Evolutionary conservation across 2,329 filamentous ascomycete genomes (phyloP), one percentile per base, ranked within the genome.

Genomic region (Tolypocladium cylindrosporum): DNA sequence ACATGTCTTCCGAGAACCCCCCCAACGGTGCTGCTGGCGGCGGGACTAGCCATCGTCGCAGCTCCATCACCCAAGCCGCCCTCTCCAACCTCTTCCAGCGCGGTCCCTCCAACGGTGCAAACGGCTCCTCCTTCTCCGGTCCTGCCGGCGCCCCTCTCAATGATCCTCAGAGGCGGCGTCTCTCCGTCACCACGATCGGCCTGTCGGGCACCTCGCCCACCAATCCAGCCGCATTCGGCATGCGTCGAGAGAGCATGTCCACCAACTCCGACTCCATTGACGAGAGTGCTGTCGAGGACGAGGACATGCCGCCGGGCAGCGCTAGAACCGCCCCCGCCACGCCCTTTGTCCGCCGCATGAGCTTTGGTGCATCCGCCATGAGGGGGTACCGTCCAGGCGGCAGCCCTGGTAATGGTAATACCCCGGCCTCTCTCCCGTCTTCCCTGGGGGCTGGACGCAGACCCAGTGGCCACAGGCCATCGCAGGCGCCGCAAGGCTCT

Each of bases 271-370:
- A 84, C 58, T 82, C 81, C 2, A 79, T 87, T 61, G 88, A 92
- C 63, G 89, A 92, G 72, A 87, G 75, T 64, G 88, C 87, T 54
- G 81, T 88, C 60, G 87, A 90, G 61, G 89, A 92, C 60, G 83
- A 86, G 48, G 83, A 86, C 27, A 75, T 77, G 57, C 73, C 77
- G 43, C 71, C 76, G n/a, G 70, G 73, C 55, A 72, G 73, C 58
- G 69, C 77, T 43, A 82, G 79, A 67, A 83, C 81, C 64, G 79
- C 81, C 19, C 86, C 90, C 40, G 81, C 78, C 56, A 89, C 88
- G 14, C 90, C 91, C 40, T 93, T 92, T 69, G 83, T 83, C 60
- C 87, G 92, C 65, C 88, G 92, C 59, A 86, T 96, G 78, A 97
- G 92, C 74, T 95, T 96, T 68, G 92, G 93, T 61, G 88, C 88